Base-by-base conservation (phyloP, 176 grass and related monocot species). In the Oropetium thomaeum region DNA sequence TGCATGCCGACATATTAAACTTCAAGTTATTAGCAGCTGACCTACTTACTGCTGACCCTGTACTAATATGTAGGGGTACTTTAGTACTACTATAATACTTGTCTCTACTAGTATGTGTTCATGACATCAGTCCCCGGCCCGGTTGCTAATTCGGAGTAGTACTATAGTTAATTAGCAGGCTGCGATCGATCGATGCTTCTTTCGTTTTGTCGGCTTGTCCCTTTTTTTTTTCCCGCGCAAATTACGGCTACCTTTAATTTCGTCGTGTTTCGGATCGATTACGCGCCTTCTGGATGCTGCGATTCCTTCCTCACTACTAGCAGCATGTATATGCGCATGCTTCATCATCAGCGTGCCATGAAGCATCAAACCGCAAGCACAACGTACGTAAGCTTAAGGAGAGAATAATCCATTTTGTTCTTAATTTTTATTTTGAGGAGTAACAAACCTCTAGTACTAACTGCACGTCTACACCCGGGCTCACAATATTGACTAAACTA, bases 201-300 rank as follows among this genome's bases (percentile, higher is more conserved):
- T 87, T 87, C 85, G 34, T 79, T 69, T 74, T 83, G 85, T 87
- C 80, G 85, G 80, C 43, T 72, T 60, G 80, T 62, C 79, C 27
- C 71, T 74, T 67, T 54, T 20, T 34, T 74, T 85, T 13, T 70
- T 54, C 41, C 42, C 67, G 85, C 80, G 80, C 53, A 87, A 83
- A 79, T 87, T 87, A 83, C 80, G 85, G 85, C 20, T 12, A 13
- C n/a, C 45, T n/a, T n/a, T n/a, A n/a, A n/a, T 34, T 58, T 77
- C 53, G 27, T 74, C 35, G 19, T 83, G 31, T 52, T 41, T 64
- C 22, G 41, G 60, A 42, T 57, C 51, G 51, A 53, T 45, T 73
- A 49, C 38, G 17, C 63, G 55, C 66, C 5, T 67, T 71, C 84
- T 71, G 38, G 48, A 71, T 77, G 65, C 48, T 31, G 60, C 60